Conservation (phyloP, 768 basidiomycete species). For the Trametes villosa region DNA sequence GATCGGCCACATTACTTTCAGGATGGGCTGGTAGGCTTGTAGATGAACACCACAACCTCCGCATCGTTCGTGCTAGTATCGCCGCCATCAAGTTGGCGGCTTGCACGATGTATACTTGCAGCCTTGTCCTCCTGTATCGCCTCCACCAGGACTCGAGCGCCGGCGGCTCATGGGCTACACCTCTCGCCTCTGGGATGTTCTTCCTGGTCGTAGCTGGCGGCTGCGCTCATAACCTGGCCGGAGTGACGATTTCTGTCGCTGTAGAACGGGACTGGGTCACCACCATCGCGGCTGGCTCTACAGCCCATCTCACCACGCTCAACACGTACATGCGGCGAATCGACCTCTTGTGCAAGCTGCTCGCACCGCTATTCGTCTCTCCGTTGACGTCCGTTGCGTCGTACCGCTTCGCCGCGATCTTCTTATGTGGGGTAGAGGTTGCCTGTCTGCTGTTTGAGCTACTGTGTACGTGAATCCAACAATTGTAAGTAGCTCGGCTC, state of each 20-base stretch:
- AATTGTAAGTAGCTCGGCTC: neutral
- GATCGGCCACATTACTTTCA: slow-evolving; percentile 44
- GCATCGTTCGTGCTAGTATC: slow-evolving; percentile 44
- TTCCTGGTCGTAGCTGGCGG: slow-evolving; percentile 39
- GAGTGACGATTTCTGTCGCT: slow-evolving; percentile 47
- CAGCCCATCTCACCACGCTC: slow-evolving; percentile 41
- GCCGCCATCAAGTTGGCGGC: slow-evolving; percentile 45
- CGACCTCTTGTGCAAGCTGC: slow-evolving; percentile 53
- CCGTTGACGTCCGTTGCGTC: slow-evolving; percentile 43
- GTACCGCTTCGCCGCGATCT: slow-evolving; percentile 39
- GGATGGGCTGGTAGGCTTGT: slow-evolving; percentile 47
- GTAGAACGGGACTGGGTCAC: slow-evolving; percentile 58
- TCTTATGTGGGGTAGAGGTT: slow-evolving; percentile 41
- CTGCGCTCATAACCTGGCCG: slow-evolving; percentile 44
- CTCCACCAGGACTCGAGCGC: neutral
- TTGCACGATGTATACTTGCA: slow-evolving; percentile 38
- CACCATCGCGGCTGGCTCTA: slow-evolving; percentile 42
- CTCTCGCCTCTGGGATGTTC: slow-evolving; percentile 38
- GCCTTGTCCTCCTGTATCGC: slow-evolving; percentile 36
- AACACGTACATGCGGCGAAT: slow-evolving; percentile 49
- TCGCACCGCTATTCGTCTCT: slow-evolving; percentile 56
- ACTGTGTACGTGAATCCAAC: slow-evolving; percentile 28
- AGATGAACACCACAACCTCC: slow-evolving; percentile 42
- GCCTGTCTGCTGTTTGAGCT: slow-evolving; percentile 47
- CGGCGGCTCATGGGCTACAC: slow-evolving; percentile 16